These are phyloP conservation scores for Zhuliangozyma blackwelliae DNA, from an alignment of 1,139 yeast species.

Conservation along the genomic window DNA sequence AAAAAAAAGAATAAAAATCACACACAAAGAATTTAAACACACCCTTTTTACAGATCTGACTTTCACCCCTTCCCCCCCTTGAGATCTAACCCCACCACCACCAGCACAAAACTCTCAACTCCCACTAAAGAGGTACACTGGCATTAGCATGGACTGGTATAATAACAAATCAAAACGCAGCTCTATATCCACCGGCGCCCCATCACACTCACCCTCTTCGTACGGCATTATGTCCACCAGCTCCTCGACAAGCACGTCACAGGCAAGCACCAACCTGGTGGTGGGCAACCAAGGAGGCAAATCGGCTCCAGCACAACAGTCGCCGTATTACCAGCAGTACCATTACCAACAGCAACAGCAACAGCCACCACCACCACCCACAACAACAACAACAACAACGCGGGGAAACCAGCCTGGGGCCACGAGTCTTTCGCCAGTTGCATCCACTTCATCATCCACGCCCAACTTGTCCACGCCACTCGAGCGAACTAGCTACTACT, in stretches of 20 bases:
- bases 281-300: too few species aligned
- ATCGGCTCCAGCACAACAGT: not conserved
- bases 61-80: too few species aligned
- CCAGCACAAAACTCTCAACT: too few species aligned
- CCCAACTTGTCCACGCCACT: constrained; percentile 7
- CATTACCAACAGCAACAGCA: constrained; percentile 2
- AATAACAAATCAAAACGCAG: constrained; percentile 11
- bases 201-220: constrained; percentile 5
- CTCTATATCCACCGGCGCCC: constrained; percentile 13
- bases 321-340: not conserved
- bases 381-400: constrained; percentile 2
- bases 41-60: too few species aligned
- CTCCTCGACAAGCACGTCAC: too few species aligned
- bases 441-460: constrained; percentile 3
- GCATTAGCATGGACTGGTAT: constrained; percentile 15
- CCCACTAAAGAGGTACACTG: too few species aligned
- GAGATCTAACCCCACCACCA: too few species aligned
- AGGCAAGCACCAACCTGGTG: not conserved
- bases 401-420: constrained; percentile 1
- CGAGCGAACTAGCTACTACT: constrained; percentile 49
- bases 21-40: too few species aligned
- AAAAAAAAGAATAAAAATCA: too few species aligned
- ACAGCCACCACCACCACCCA: constrained; percentile 1
- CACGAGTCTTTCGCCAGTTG: constrained; percentile 1
- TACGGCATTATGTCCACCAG: constrained; percentile 1